Evolutionary conservation across 805 yeast species (phyloP).

Genomic region (Starmerella asiatica): DNA sequence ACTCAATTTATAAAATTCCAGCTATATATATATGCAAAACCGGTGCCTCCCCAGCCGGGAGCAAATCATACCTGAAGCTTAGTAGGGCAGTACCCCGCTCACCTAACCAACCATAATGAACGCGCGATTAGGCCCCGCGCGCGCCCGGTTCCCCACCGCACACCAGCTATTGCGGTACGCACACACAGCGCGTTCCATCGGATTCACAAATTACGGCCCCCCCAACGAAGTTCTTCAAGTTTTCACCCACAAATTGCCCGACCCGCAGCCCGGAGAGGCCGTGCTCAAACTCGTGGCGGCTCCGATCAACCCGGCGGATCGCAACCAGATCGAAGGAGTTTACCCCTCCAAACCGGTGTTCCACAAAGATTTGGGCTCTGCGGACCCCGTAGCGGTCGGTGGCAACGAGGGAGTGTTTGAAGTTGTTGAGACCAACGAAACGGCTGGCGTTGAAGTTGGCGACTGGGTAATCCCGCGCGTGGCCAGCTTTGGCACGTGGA

Average conservation of each 20-base stretch:
- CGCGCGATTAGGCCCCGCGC: no score
- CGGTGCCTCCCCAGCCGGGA: no score
- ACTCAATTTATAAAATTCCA: no score
- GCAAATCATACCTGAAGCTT: no score
- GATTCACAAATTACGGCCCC: constrained; percentile 54
- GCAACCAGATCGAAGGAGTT: constrained; percentile 73
- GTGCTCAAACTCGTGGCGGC: constrained; percentile 60
- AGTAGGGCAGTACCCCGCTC: no score
- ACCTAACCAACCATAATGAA: no score
- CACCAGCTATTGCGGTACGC: constrained; percentile 11
- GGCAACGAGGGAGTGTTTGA: constrained; percentile 93
- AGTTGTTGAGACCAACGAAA: constrained; percentile 32
- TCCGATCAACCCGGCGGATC: constrained; percentile 84
- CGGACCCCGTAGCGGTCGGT: constrained; percentile 63
- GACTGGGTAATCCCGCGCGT: constrained; percentile 78
- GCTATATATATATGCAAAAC: no score
- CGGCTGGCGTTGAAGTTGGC: constrained; percentile 37
- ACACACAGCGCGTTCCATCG: constrained; percentile 33
- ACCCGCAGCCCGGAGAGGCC: constrained; percentile 30
- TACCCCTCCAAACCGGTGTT: constrained; percentile 67
- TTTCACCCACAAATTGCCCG: constrained; percentile 29
- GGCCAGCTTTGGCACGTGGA: constrained; percentile 89
- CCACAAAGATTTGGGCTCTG: constrained; percentile 34
- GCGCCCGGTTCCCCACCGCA: no score
- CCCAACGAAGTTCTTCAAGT: constrained; percentile 28